Percentiles rank a stretch among this genome's conserved stretches.
phyloP scores from a whole-genome alignment of 1,284 basidiomycete genomes.

The Bjerkandera adusta region DNA sequence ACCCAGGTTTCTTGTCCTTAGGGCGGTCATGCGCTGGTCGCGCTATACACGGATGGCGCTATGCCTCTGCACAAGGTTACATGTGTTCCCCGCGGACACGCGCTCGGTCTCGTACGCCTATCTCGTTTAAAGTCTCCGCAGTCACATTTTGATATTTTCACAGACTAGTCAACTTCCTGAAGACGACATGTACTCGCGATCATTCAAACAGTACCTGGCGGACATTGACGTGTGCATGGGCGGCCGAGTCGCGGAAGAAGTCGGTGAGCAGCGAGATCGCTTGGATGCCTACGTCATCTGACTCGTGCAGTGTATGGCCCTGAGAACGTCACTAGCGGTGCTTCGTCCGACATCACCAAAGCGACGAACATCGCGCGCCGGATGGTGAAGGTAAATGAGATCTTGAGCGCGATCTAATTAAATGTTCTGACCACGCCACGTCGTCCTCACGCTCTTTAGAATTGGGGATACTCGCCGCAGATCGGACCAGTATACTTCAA shows the following conservation, averaged over 20 bases:
- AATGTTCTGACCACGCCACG: not conserved
- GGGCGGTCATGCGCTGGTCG: slow-evolving; percentile 92
- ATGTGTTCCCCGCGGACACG: slow-evolving; percentile 90
- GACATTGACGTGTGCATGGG: slow-evolving; percentile 90
- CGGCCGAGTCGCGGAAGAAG: slow-evolving; percentile 89
- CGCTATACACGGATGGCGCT: slow-evolving; percentile 88
- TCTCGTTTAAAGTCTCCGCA: not conserved
- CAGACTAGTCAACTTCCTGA: slow-evolving; percentile 88
- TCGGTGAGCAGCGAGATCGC: slow-evolving; percentile 50
- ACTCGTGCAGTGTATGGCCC: slow-evolving; percentile 72
- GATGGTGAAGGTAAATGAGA: slow-evolving; percentile 80
- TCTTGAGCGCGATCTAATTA: slow-evolving; percentile 10
- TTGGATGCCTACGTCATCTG: slow-evolving; percentile 4
- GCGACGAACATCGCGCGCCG: slow-evolving; percentile 81
- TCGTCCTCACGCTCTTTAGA: slow-evolving; percentile 21
- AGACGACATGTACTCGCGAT: slow-evolving; percentile 74
- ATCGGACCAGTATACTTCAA: slow-evolving; percentile 83
- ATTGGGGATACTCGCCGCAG: slow-evolving; percentile 85
- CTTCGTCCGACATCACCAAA: slow-evolving; percentile 78
- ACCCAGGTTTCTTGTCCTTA: slow-evolving; percentile 28
- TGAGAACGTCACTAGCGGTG: slow-evolving; percentile 89
- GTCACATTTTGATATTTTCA: not conserved
- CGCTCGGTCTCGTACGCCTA: slow-evolving; percentile 77
- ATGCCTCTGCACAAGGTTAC: slow-evolving; percentile 97
- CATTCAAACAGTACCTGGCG: slow-evolving; percentile 71